phyloP scores from a whole-genome alignment of 495 filamentous ascomycete genomes.

The Talaromyces nanjingensis region DNA sequence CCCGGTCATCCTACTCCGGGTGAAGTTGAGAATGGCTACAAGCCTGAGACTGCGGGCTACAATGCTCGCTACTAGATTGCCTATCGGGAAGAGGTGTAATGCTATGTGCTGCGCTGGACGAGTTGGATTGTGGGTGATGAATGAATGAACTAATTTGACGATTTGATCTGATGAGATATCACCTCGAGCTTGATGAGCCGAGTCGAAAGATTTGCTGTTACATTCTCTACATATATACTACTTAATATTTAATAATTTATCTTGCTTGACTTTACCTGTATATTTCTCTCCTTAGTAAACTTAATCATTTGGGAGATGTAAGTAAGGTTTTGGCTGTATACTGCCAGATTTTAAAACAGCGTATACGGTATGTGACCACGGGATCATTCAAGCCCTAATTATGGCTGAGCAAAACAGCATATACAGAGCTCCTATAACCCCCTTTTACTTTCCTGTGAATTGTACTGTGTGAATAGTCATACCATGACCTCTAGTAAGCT shows the following conservation, averaged over 20 bases:
- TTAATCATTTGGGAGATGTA: no score
- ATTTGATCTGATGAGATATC: neutral
- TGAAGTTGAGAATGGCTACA: conserved; percentile 27
- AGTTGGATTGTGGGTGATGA: neutral
- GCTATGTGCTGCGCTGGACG: neutral
- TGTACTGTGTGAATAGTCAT: neutral
- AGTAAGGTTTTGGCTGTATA: no score
- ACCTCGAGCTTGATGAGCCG: neutral
- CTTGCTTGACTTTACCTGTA: neutral
- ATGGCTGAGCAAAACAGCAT: neutral
- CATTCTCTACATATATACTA: neutral
- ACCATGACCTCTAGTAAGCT: neutral
- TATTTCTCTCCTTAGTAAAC: neutral
- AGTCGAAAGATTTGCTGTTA: neutral
- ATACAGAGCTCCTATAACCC: neutral
- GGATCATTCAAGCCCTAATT: neutral
- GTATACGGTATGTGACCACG: no score
- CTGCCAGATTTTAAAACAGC: no score
- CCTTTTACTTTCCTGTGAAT: neutral
- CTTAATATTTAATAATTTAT: neutral
- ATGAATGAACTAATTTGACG: neutral
- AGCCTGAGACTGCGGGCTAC: neutral
- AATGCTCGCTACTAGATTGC: neutral
- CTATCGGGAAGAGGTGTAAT: neutral
- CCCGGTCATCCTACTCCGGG: conserved; percentile 29